Conservation (phyloP, 2,329 filamentous ascomycete species). For the Apiospora kogelbergensis region DNA sequence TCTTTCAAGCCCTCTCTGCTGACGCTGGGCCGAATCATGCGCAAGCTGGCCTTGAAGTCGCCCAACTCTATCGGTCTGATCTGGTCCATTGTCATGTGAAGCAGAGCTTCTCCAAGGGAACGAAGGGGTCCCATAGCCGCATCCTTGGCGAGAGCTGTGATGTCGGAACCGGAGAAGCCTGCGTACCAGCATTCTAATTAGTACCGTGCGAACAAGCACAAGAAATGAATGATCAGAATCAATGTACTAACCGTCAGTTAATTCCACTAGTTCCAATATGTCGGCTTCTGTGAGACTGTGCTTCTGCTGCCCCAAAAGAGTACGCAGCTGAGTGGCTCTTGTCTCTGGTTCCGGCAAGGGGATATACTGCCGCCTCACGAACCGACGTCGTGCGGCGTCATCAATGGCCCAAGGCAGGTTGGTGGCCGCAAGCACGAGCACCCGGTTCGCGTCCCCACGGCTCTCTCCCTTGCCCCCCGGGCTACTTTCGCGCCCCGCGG, state of each 20-base stretch:
- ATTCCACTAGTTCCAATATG: constrained; percentile 68
- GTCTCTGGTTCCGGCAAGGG: constrained; percentile 86
- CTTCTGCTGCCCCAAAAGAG: constrained; percentile 82
- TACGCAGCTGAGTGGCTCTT: constrained; percentile 74
- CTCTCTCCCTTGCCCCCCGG: constrained; percentile 62
- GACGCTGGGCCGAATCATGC: constrained; percentile 86
- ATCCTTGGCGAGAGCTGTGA: constrained; percentile 94
- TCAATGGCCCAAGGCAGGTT: constrained; percentile 98
- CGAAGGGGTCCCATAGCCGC: constrained; percentile 95
- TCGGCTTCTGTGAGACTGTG: constrained; percentile 73
- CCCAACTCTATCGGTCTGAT: constrained; percentile 81
- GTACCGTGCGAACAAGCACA: background rate
- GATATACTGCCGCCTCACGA: constrained; percentile 94
- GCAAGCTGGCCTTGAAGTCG: constrained; percentile 83
- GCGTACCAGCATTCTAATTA: background rate
- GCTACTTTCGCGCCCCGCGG: constrained; percentile 75
- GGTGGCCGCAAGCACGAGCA: constrained; percentile 91
- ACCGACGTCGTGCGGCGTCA: constrained; percentile 85
- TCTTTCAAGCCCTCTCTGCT: constrained; percentile 80
- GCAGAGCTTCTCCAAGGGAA: constrained; percentile 82
- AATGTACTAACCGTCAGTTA: constrained; percentile 73
- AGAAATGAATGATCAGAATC: background rate
- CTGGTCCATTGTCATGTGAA: constrained; percentile 91
- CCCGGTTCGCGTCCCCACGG: constrained; percentile 76
- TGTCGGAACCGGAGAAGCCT: constrained; percentile 98